phyloP scores from a whole-genome alignment of 1,139 yeast genomes.

The Pichia sp. region DNA sequence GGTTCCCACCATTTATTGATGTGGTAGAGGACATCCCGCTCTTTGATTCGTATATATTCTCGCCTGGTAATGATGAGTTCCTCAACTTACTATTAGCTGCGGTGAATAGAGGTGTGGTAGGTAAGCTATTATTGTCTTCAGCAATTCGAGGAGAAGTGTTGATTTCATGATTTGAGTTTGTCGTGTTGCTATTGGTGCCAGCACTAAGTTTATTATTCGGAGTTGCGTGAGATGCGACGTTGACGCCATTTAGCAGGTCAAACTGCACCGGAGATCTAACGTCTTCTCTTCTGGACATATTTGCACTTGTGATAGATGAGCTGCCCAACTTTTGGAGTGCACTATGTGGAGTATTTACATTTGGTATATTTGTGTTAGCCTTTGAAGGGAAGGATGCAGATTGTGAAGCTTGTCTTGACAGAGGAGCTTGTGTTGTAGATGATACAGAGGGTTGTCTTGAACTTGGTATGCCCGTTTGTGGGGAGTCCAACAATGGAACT shows the following conservation, averaged over 20 bases:
- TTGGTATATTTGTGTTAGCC: not conserved
- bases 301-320: conserved; percentile 4
- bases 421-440: not conserved
- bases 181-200: not conserved
- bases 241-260: not conserved
- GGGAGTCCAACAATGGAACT: conserved; percentile 8
- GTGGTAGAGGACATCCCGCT: conserved; percentile 13
- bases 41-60: conserved; percentile 4
- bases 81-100: conserved; percentile 2
- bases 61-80: conserved; percentile 7
- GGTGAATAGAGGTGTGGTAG: not conserved
- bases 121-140: not conserved
- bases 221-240: not conserved
- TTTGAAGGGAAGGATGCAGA: not conserved
- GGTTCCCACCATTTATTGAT: conserved; percentile 4
- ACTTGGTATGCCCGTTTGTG: conserved; percentile 12
- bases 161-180: not conserved
- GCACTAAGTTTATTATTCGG: not conserved
- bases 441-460: conserved; percentile 13
- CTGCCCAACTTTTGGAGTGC: conserved; percentile 1
- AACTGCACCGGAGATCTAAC: conserved; percentile 6
- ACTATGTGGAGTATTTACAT: not conserved
- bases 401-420: conserved; percentile 3
- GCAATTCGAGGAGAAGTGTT: not conserved
- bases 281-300: conserved; percentile 11